phyloP scores from a whole-genome alignment of 1,139 yeast species.

The Zygotorulaspora mrakii region DNA sequence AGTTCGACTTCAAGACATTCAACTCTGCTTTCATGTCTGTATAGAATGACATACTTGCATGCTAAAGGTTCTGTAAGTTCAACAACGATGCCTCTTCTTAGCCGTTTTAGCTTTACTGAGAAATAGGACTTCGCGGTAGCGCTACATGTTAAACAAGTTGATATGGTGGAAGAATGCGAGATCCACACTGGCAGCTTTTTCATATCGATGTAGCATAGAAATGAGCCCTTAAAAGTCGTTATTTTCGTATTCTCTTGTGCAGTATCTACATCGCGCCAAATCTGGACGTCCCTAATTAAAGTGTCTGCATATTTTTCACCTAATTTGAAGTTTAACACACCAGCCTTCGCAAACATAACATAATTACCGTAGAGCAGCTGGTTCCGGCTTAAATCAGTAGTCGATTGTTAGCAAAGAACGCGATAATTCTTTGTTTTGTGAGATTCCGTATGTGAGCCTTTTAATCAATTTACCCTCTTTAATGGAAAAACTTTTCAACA shows the following conservation, averaged over 20 bases:
- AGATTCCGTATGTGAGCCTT: conserved; percentile 2
- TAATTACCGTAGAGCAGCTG: neutral
- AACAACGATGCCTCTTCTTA: conserved; percentile 28
- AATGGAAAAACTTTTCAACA: conserved; percentile 13
- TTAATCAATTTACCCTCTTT: conserved; percentile 5
- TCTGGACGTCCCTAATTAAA: conserved; percentile 28
- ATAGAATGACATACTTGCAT: conserved; percentile 10
- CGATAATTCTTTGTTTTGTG: conserved; percentile 2
- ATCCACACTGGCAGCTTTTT: conserved; percentile 33
- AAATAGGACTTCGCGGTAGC: conserved; percentile 29
- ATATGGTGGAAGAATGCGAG: conserved; percentile 1
- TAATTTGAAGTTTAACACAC: conserved; percentile 21
- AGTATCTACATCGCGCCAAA: conserved; percentile 22
- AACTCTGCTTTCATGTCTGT: conserved; percentile 6
- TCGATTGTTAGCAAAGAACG: neutral
- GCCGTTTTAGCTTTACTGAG: conserved; percentile 26
- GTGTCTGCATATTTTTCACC: conserved; percentile 23
- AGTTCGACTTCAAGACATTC: conserved; percentile 10
- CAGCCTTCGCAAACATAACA: conserved; percentile 14
- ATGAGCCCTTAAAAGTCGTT: conserved; percentile 16
- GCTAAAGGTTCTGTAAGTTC: conserved; percentile 7
- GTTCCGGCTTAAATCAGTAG: neutral
- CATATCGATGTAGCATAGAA: conserved; percentile 29
- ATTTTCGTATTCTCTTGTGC: conserved; percentile 1
- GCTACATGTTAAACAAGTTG: conserved; percentile 27